Evolutionary conservation across 2,329 filamentous ascomycete species (phyloP), one percentile per base, ranked within the genome.

Genomic region (Epichloe sibirici): DNA sequence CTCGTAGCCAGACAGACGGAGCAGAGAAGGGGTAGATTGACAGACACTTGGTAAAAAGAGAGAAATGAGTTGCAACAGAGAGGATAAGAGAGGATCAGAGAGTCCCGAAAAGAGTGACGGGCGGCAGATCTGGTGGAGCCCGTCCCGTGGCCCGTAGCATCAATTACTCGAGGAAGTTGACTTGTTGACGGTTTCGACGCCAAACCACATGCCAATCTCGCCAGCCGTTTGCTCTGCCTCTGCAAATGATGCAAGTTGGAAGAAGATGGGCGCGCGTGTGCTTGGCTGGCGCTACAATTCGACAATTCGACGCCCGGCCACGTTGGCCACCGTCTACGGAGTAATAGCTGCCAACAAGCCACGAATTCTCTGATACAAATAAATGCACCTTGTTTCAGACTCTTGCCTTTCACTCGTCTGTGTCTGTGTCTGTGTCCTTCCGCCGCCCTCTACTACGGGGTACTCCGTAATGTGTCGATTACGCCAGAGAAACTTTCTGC

Each of bases 51-150:
- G 47, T 43, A 31, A 37, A 28, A 34, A 34, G 40, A 51, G n/a
- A 37, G 39, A 45, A 45, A 9, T 3, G 39, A 39, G 28, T 17
- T 53, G 52, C 28, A 51, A 45, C 15, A 42, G 31, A 50, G 48
- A 50, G 42, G 38, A 21, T 31, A n/a, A 37, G 21, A 50, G 48
- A 49, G 42, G 43, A 28, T 38, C 23, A 40, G 28, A 49, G 47
- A 50, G 42, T 15, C 5, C 17, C n/a, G 43, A 46, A 45, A 47
- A 46, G 23, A 40, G 25, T 35, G 39, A 43, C 48, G 43, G 45
- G n/a, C 23, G 45, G 46, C 35, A 47, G 42, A 49, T 40, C 40
- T 37, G 48, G 52, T 53, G 52, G 52, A 53, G 34, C 47, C 52
- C 34, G 38, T 44, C 47, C 52, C 34, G 38, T 44, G 23, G 52